Conservation (phyloP, 371 early-diverging fungal species). For the Mortierella sp. region DNA sequence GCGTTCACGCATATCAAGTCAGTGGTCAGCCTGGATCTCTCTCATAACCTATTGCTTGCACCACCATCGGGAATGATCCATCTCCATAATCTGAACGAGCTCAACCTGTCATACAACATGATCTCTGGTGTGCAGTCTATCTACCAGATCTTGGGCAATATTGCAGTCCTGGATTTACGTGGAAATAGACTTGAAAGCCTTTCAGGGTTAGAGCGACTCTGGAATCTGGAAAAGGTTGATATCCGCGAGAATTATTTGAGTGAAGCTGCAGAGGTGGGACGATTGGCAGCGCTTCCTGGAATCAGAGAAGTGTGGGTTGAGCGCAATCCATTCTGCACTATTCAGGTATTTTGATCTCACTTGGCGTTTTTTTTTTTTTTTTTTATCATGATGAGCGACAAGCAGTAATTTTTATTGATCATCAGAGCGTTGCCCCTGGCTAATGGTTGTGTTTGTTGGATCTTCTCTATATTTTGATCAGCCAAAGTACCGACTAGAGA, state of each 20-base stretch:
- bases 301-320: constrained; percentile 68
- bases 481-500: constrained; percentile 66
- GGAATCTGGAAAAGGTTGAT: constrained; percentile 77
- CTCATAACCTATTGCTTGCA: constrained; percentile 69
- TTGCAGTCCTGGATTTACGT: constrained; percentile 69
- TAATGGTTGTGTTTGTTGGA: neutral
- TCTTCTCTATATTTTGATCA: constrained; percentile 18
- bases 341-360: constrained; percentile 53
- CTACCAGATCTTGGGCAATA: constrained; percentile 72
- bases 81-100: constrained; percentile 66
- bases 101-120: constrained; percentile 74
- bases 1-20: constrained; percentile 57
- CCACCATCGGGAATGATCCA: constrained; percentile 66
- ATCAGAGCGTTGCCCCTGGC: neutral
- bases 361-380: neutral
- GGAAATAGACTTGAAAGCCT: constrained; percentile 74
- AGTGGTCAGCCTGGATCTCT: constrained; percentile 70
- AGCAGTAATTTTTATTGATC: neutral
- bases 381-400: neutral
- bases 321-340: constrained; percentile 68
- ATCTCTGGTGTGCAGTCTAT: constrained; percentile 69
- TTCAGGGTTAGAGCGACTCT: constrained; percentile 74
- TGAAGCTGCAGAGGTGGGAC: constrained; percentile 67
- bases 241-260: constrained; percentile 72
- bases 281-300: constrained; percentile 66